Evolutionary conservation across 2,329 filamentous ascomycete species (phyloP), one percentile per base, ranked within the genome.

Genomic region (Madurella fahalii): DNA sequence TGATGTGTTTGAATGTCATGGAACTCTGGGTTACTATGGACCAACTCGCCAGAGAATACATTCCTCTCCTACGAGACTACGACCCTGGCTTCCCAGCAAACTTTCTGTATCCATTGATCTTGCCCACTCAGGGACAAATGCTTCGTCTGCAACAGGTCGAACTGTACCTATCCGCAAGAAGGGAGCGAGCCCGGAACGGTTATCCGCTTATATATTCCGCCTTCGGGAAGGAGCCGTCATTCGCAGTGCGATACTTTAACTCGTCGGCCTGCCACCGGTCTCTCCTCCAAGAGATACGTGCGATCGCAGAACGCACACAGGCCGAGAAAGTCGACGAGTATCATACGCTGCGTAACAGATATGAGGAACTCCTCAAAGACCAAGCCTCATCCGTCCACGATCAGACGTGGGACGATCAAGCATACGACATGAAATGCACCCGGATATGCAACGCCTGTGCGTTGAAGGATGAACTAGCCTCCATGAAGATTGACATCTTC

Each of bases 1-100:
- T 56, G 4, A 58, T 63, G 61, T 56, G 54, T 18, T 34, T 62
- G 30, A 50, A 50, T 11, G 53, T 61, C 39, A 54, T 58, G 53
- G 57, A 60, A 9, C 54, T 63, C 8, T 63, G 60, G 58, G 34
- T 62, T 1, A 52, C 53, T 16, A n/a, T 58, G 48, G 61, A 62
- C 48, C 54, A 46, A 13, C 42, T 63, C 20, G 57, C 61, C 2
- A 55, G 61, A 1, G 32, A 43, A 4, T 40, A 37, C 0, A 45
- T 58, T 11, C 53, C 57, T 2, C 18, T 63, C 17, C 53, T 63
- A 11, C 42, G 58, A 1, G 48, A 62, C 0, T 62, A 59, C 47
- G 44, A 63, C n/a, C 59, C 61, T 2, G 53, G 58, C 1, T 58
- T 63, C 8, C 15, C 43, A 1, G 4, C 32, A 1, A 44, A 20